phyloP scores from a whole-genome alignment of 371 early-diverging fungal genomes.

The Syncephalastrum contaminatum region DNA sequence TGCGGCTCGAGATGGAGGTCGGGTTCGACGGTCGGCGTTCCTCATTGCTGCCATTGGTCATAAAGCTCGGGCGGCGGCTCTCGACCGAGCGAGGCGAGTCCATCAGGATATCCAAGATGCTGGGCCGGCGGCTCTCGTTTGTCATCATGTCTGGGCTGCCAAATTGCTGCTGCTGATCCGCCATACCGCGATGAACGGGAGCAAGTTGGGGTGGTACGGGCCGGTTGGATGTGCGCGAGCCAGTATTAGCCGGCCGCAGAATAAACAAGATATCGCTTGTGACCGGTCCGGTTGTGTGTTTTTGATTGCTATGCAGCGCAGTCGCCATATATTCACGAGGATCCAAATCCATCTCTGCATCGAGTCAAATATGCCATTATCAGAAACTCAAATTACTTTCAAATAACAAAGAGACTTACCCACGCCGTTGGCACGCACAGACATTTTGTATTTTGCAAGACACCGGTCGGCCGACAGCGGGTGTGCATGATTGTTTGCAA shows the following conservation, averaged over 20 bases:
- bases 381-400: not conserved
- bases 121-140: constrained; percentile 31
- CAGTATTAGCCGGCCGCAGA: constrained; percentile 18
- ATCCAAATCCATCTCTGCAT: constrained; percentile 33
- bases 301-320: constrained; percentile 26
- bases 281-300: constrained; percentile 23
- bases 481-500: constrained; percentile 8
- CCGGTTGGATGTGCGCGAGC: constrained; percentile 1
- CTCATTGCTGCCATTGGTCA: constrained; percentile 10
- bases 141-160: constrained; percentile 6
- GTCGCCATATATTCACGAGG: constrained; percentile 38
- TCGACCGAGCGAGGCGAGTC: constrained; percentile 26
- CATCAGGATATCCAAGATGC: constrained; percentile 49
- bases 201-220: constrained; percentile 13
- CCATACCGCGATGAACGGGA: constrained; percentile 6
- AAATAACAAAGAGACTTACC: constrained; percentile 12
- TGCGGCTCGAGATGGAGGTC: constrained; percentile 18
- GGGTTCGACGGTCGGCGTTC: constrained; percentile 20
- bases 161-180: not conserved
- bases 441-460: constrained; percentile 36
- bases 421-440: constrained; percentile 32
- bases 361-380: not conserved
- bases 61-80: constrained; percentile 16
- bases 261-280: constrained; percentile 45
- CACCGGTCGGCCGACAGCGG: constrained; percentile 13